Conservation (phyloP, 2,329 filamentous ascomycete genomes). For the Lizonia empirigonia region DNA sequence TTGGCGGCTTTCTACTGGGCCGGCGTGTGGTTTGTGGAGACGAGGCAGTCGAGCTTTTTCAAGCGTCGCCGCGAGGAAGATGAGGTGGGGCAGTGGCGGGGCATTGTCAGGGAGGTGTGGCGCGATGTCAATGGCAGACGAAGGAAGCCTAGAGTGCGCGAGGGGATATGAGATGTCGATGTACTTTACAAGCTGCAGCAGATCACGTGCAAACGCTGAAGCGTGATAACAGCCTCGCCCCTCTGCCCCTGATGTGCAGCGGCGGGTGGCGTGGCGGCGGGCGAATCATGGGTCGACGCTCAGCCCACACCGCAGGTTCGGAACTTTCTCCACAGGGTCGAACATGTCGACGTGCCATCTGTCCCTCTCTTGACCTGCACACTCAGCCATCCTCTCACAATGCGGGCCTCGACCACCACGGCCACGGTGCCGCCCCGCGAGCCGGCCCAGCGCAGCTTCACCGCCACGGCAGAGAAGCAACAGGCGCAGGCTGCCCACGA, state of each 20-base stretch:
- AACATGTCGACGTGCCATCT: conserved; percentile 5
- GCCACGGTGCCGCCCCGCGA: conserved; percentile 37
- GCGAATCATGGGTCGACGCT: conserved; percentile 5
- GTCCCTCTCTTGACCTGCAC: conserved; percentile 2
- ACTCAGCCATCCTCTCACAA: conserved; percentile 15
- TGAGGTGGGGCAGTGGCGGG: conserved; percentile 33
- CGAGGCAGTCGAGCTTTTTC: conserved; percentile 22
- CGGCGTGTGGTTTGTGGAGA: conserved; percentile 37
- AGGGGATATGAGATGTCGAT: neutral
- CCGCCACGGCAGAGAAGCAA: conserved; percentile 28
- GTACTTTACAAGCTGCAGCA: neutral
- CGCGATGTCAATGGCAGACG: conserved; percentile 23
- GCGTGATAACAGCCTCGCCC: neutral
- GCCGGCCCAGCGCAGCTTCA: conserved; percentile 30
- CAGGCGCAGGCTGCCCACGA: conserved; percentile 27
- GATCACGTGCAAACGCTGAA: neutral
- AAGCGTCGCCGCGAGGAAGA: conserved; percentile 23
- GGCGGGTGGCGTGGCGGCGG: conserved; percentile 11
- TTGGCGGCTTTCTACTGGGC: conserved; percentile 27
- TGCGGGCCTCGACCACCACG: conserved; percentile 47
- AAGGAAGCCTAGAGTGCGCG: conserved; percentile 2
- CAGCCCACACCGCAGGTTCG: conserved; percentile 10
- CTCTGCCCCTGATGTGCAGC: conserved; percentile 9
- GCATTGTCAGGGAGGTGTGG: conserved; percentile 21
- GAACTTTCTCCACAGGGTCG: conserved; percentile 8